Evolutionary conservation across 305 asterid genomes (phyloP).

Genomic region (Fraxinus platypoda): DNA sequence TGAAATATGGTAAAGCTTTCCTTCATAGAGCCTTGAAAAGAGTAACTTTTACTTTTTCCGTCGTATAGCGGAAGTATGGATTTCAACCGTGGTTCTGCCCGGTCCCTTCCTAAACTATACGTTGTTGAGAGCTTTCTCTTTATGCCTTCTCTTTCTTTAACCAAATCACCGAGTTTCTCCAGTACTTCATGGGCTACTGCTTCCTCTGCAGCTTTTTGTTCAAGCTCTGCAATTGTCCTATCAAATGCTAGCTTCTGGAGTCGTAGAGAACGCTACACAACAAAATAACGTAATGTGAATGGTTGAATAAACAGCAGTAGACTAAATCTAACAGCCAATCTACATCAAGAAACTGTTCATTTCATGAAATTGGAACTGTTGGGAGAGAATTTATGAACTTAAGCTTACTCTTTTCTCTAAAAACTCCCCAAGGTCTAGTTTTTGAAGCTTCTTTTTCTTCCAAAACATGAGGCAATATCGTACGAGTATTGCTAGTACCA

Average conservation of each 20-base stretch:
- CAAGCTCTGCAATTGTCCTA: conserved; percentile 67
- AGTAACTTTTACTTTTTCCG: conserved; percentile 48
- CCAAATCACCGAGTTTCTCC: conserved; percentile 53
- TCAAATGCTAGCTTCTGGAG: conserved; percentile 71
- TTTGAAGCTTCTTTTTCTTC: conserved; percentile 85
- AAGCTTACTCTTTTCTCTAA: conserved; percentile 82
- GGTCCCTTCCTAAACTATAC: conserved; percentile 79
- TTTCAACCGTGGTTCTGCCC: conserved; percentile 30
- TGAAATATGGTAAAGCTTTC: conserved; percentile 67
- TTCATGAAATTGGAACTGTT: background rate
- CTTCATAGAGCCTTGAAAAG: conserved; percentile 58
- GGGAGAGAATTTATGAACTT: conserved; percentile 2
- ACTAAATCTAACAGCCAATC: background rate
- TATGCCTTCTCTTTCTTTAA: conserved; percentile 63
- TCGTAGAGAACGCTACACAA: conserved; percentile 63
- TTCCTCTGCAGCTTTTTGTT: conserved; percentile 56
- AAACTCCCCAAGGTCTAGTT: conserved; percentile 62
- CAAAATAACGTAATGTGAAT: background rate
- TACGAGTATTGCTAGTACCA: conserved; percentile 54
- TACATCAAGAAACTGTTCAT: background rate
- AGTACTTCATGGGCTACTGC: conserved; percentile 45
- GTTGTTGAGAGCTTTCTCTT: conserved; percentile 75
- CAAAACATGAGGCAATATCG: conserved; percentile 66
- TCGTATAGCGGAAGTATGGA: conserved; percentile 57
- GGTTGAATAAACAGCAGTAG: background rate